These are phyloP conservation scores for Alternaria burnsii DNA, from an alignment of 2,329 filamentous ascomycete genomes.

Conservation along the genomic window DNA sequence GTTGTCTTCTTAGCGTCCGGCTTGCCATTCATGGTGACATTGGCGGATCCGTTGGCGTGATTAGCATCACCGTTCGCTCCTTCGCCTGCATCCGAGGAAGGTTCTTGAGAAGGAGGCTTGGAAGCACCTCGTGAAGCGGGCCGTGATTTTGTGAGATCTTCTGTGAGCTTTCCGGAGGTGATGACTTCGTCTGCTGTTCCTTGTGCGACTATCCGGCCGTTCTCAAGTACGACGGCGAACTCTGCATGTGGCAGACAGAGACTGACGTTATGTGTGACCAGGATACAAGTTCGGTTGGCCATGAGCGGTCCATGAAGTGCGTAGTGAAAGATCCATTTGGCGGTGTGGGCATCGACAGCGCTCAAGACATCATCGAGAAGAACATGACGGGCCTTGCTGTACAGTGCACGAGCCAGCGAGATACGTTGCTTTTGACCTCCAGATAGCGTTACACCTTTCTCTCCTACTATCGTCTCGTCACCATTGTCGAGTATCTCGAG, in stretches of 20 bases:
- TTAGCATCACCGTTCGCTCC: slow-evolving; percentile 43
- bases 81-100: slow-evolving; percentile 78
- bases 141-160: slow-evolving; percentile 80
- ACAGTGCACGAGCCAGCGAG: slow-evolving; percentile 94
- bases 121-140: slow-evolving; percentile 76
- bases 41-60: slow-evolving; percentile 60
- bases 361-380: slow-evolving; percentile 95
- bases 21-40: slow-evolving; percentile 56
- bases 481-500: slow-evolving; percentile 91
- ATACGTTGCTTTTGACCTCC: slow-evolving; percentile 98
- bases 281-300: slow-evolving; percentile 86
- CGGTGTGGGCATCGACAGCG: slow-evolving; percentile 95
- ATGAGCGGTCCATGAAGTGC: slow-evolving; percentile 91
- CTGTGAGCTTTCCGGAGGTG: slow-evolving; percentile 85
- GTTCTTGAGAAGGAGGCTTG: slow-evolving; percentile 76
- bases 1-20: slow-evolving; percentile 56
- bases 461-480: slow-evolving; percentile 91
- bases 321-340: slow-evolving; percentile 97
- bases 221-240: slow-evolving; percentile 85
- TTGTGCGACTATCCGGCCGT: slow-evolving; percentile 79
- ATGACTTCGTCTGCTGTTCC: slow-evolving; percentile 82
- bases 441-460: slow-evolving; percentile 96
- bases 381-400: slow-evolving; percentile 90
- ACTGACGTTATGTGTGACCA: slow-evolving; percentile 95
- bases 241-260: slow-evolving; percentile 83